Base-by-base conservation (phyloP, 345 rosid species). In the Lenwebbia sp. region DNA sequence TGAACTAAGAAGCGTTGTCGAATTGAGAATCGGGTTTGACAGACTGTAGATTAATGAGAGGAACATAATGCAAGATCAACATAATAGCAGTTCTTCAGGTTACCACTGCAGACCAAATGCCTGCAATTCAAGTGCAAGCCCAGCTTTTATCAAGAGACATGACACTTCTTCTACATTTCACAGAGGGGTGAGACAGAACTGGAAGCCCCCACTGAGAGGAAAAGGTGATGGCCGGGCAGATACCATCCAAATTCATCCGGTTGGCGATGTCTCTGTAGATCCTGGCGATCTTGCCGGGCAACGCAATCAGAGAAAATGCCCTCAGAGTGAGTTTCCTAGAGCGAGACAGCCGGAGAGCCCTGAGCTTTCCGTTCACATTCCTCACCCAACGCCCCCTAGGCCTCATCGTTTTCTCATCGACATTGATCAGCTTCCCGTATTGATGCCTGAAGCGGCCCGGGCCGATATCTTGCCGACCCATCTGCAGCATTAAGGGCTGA, bases 141-240 rank as follows among this genome's bases (percentile, higher is more conserved):
- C 82, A 81, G 83, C 84, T 44, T 57, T 54, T 81, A 56, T 86
- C 47, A 28, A 40, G 33, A 44, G 54, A 76, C 41, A 50, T 17
- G 40, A 28, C 78, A 53, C 30, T 33, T 51, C 78, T 86, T 54
- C 51, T 83, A 40, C 74, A 88, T 82, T 87, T 90, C 60, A 87
- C 62, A 62, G 88, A 85, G 47, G 93, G 76, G 83, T 92, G 94
- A 21, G 94, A 57, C 58, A 89, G 33, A 86, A 89, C 91, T 2
- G 98, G 98, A 60, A 95, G 92, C 33, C 96, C 99, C 96, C 91
- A 93, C 8, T 92, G 94, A 88, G 95, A 89, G 75, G 94, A 91
- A 84, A 95, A 91, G 82, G 93, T 89, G 83, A 94, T 88, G 86
- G 88, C 93, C 47, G 96, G 95, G 87, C 87, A 88, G 53, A 88